Conservation (phyloP, 192 early-diverging fungal species). For the Dispira simplex region DNA sequence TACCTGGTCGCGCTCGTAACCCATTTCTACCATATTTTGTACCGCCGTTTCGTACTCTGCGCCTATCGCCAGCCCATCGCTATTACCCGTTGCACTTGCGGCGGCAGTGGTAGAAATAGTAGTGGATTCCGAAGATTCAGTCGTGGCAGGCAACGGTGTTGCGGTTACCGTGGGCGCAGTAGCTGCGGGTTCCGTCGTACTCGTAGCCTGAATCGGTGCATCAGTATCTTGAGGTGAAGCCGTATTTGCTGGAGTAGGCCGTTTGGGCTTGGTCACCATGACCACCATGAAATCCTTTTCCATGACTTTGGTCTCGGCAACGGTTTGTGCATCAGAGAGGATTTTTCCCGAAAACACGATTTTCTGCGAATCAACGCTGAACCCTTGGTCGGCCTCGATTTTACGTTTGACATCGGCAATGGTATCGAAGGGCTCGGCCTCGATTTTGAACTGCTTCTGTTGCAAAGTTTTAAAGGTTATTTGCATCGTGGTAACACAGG, state of each 20-base stretch:
- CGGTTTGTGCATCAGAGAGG: conserved; percentile 55
- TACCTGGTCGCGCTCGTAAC: conserved; percentile 76
- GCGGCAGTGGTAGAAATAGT: background rate
- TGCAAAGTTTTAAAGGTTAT: conserved; percentile 85
- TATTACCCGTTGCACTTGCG: background rate
- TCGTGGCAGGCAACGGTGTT: background rate
- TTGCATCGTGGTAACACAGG: conserved; percentile 27
- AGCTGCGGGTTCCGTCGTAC: conserved; percentile 25
- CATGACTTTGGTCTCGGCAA: conserved; percentile 56
- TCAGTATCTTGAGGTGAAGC: conserved; percentile 26
- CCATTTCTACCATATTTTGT: conserved; percentile 88
- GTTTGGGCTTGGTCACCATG: conserved; percentile 71
- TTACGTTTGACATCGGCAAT: conserved; percentile 62
- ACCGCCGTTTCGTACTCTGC: conserved; percentile 66
- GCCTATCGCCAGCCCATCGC: conserved; percentile 44
- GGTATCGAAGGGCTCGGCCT: conserved; percentile 51
- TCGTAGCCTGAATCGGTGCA: conserved; percentile 18
- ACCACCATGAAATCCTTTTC: conserved; percentile 94
- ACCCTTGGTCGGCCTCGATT: conserved; percentile 56
- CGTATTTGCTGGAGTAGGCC: conserved; percentile 20
- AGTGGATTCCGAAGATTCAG: conserved; percentile 1
- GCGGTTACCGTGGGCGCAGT: conserved; percentile 22
- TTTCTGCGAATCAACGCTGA: conserved; percentile 57
- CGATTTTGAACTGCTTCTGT: conserved; percentile 68
- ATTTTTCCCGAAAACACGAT: conserved; percentile 78